These are phyloP conservation scores for Serendipita indica DNA, from an alignment of 768 basidiomycete genomes.

Conservation along the genomic window DNA sequence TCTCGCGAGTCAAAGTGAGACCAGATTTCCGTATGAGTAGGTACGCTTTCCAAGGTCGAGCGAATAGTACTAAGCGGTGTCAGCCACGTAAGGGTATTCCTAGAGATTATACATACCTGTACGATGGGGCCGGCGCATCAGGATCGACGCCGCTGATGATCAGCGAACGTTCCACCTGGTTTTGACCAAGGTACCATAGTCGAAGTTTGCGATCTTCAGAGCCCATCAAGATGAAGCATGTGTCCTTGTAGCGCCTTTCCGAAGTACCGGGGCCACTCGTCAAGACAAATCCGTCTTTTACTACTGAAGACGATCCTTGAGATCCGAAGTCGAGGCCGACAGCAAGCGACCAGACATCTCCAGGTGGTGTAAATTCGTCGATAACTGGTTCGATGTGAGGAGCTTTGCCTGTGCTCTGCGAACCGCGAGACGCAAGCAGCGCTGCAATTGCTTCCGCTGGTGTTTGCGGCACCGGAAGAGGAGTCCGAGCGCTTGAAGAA, in stretches of 20 bases:
- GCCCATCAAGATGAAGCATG: conserved; percentile 70
- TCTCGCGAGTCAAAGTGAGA: conserved; percentile 13
- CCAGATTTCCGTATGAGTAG: conserved; percentile 31
- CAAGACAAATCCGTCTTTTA: conserved; percentile 6
- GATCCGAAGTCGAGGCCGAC: conserved; percentile 70
- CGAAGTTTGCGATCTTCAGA: conserved; percentile 82
- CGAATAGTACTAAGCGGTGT: conserved; percentile 21
- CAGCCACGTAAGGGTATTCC: conserved; percentile 10
- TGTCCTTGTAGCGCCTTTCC: conserved; percentile 14
- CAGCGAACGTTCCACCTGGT: conserved; percentile 49
- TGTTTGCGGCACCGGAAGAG: conserved; percentile 36
- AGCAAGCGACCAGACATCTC: conserved; percentile 54
- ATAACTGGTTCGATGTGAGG: conserved; percentile 25
- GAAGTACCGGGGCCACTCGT: conserved; percentile 13
- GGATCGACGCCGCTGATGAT: conserved; percentile 67
- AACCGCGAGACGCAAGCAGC: conserved; percentile 46
- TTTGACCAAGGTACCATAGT: conserved; percentile 62
- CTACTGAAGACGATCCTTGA: conserved; percentile 19
- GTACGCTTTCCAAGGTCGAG: conserved; percentile 29
- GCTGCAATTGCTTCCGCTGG: conserved; percentile 68
- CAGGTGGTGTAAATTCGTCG: conserved; percentile 30
- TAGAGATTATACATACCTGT: conserved; percentile 52
- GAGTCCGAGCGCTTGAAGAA: neutral
- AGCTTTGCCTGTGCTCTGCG: conserved; percentile 22
- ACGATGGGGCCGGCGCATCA: conserved; percentile 61